Evolutionary conservation across 2,329 filamentous ascomycete genomes (phyloP).

Genomic region (Mycogone perniciosa): DNA sequence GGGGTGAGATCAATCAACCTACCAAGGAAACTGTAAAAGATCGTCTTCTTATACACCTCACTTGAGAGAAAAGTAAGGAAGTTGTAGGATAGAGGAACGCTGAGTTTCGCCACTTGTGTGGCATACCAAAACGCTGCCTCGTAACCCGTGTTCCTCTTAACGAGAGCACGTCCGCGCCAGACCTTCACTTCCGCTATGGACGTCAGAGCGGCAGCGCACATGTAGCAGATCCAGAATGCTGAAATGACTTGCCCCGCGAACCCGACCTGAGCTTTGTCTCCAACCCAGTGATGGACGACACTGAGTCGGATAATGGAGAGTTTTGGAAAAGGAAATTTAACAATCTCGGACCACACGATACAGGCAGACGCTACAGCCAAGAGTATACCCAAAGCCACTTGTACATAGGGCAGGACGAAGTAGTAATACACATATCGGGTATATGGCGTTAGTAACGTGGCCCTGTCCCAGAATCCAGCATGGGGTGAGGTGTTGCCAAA

Average conservation of each 20-base stretch:
- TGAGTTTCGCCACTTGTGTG: slow-evolving; percentile 84
- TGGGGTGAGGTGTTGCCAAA: slow-evolving; percentile 57
- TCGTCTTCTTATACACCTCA: slow-evolving; percentile 66
- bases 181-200: slow-evolving; percentile 90
- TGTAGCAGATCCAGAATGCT: slow-evolving; percentile 87
- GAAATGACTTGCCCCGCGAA: slow-evolving; percentile 83
- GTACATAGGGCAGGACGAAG: slow-evolving; percentile 62
- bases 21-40: slow-evolving; percentile 84
- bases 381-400: slow-evolving; percentile 58
- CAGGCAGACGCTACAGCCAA: slow-evolving; percentile 70
- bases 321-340: slow-evolving; percentile 72
- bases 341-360: slow-evolving; percentile 89
- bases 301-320: slow-evolving; percentile 63
- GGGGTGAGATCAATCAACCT: slow-evolving; percentile 75
- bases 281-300: slow-evolving; percentile 69
- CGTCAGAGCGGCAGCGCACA: slow-evolving; percentile 83
- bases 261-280: slow-evolving; percentile 67
- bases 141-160: slow-evolving; percentile 82
- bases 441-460: slow-evolving; percentile 67
- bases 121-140: slow-evolving; percentile 96
- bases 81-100: slow-evolving; percentile 90
- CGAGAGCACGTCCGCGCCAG: slow-evolving; percentile 92
- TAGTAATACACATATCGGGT: slow-evolving; percentile 74
- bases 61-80: slow-evolving; percentile 83
- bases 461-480: slow-evolving; percentile 46